Evolutionary conservation across 202 grass and related monocot species (phyloP).

Genomic region (Bolboschoenoplectus hybrid): DNA sequence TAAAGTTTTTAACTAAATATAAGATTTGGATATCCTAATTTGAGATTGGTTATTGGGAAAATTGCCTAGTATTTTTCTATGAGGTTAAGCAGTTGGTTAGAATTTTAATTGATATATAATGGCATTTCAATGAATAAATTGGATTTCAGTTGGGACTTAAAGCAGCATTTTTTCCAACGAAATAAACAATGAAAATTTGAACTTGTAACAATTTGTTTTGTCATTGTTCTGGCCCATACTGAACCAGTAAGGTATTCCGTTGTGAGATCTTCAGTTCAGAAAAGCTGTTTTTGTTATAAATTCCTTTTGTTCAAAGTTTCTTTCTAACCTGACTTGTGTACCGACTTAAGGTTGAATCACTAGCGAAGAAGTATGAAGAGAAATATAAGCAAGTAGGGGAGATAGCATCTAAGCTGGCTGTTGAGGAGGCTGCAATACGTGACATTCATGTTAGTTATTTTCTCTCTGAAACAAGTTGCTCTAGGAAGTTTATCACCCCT

Average conservation of each 20-base stretch:
- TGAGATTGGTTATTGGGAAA: not conserved
- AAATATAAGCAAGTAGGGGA: slow-evolving; percentile 99
- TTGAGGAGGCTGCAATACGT: slow-evolving; percentile 81
- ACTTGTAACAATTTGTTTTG: not conserved
- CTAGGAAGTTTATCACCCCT: not conserved
- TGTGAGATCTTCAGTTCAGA: not conserved
- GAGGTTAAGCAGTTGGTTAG: not conserved
- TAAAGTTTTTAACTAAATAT: slow-evolving; percentile 13
- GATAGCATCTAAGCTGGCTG: slow-evolving; percentile 84
- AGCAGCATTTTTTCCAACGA: not conserved
- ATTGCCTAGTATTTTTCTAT: not conserved
- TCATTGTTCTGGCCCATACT: not conserved
- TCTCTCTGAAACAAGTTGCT: slow-evolving; percentile 36
- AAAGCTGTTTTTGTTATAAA: slow-evolving; percentile 18
- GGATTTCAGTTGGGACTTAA: not conserved
- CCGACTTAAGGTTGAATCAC: slow-evolving; percentile 68
- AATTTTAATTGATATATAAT: not conserved
- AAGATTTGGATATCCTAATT: not conserved
- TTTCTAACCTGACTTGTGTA: slow-evolving; percentile 23
- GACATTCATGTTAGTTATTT: slow-evolving; percentile 75
- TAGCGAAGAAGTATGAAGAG: slow-evolving; percentile 96
- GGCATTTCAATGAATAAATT: not conserved
- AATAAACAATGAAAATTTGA: not conserved
- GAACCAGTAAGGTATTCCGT: not conserved
- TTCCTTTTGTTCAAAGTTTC: not conserved